phyloP scores from a whole-genome alignment of 371 early-diverging fungal species.

The Thermomucor indicae-seudaticae region DNA sequence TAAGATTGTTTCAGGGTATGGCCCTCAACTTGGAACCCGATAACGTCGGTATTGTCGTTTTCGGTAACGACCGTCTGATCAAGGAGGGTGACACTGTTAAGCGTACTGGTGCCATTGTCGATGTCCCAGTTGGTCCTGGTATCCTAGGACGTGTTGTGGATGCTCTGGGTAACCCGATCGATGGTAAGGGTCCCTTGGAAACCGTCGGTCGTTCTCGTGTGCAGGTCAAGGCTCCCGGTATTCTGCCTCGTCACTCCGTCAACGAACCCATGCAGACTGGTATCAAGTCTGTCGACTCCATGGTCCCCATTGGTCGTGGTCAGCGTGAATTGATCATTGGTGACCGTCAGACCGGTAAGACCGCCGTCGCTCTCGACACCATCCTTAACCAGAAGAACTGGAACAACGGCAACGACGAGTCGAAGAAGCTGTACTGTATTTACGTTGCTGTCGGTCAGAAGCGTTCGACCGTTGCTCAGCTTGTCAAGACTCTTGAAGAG shows the following conservation, averaged over 20 bases:
- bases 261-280: conserved; percentile 98
- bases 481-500: conserved; percentile 93
- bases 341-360: conserved; percentile 98
- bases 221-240: conserved; percentile 96
- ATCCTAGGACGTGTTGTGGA: conserved; percentile 96
- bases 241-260: conserved; percentile 95
- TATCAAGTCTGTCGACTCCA: conserved; percentile 97
- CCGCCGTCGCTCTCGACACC: conserved; percentile 93
- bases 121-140: conserved; percentile 90
- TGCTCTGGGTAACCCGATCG: conserved; percentile 96
- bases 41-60: conserved; percentile 98
- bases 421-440: conserved; percentile 81
- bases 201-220: conserved; percentile 80
- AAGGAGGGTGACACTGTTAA: conserved; percentile 94
- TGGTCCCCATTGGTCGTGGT: conserved; percentile 98
- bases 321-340: conserved; percentile 98
- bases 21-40: conserved; percentile 97
- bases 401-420: conserved; percentile 68
- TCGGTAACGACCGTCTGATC: conserved; percentile 94
- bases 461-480: conserved; percentile 96
- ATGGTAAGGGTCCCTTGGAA: conserved; percentile 92
- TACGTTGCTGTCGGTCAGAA: conserved; percentile 97
- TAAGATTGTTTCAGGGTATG: conserved; percentile 72
- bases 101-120: conserved; percentile 96
- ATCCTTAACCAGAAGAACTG: conserved; percentile 96